phyloP scores from a whole-genome alignment of 2,329 filamentous ascomycete species.

The Xylariales sp. region DNA sequence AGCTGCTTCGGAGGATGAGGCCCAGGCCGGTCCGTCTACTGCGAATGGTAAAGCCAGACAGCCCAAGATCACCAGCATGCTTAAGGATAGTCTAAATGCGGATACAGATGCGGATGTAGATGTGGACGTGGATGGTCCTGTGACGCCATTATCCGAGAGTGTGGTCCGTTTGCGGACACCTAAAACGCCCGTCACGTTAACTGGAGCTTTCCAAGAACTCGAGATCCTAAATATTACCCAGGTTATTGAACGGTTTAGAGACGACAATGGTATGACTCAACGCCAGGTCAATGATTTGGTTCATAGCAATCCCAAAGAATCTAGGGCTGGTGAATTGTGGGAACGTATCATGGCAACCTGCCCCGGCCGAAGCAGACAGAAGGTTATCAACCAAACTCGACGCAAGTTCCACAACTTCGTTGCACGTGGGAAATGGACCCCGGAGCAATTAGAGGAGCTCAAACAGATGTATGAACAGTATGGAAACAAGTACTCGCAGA shows the following conservation, averaged over 20 bases:
- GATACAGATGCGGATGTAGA: background rate
- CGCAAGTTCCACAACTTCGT: conserved; percentile 74
- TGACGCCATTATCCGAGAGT: conserved; percentile 23
- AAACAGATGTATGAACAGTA: conserved; percentile 58
- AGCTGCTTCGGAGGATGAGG: conserved; percentile 1
- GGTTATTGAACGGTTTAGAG: conserved; percentile 59
- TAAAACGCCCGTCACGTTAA: conserved; percentile 33
- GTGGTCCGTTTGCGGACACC: conserved; percentile 18
- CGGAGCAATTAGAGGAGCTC: conserved; percentile 68
- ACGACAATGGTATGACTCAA: conserved; percentile 57
- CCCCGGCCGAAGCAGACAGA: conserved; percentile 63
- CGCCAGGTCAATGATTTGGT: conserved; percentile 61
- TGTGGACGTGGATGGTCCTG: background rate
- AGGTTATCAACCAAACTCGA: conserved; percentile 67
- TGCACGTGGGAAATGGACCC: conserved; percentile 68
- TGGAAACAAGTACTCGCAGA: conserved; percentile 69
- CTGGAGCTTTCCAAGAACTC: conserved; percentile 57
- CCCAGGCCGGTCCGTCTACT: conserved; percentile 34
- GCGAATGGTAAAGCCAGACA: conserved; percentile 32
- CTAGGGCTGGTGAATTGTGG: conserved; percentile 60
- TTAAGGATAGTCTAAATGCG: conserved; percentile 27
- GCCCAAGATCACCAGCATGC: conserved; percentile 41
- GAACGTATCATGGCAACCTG: conserved; percentile 59
- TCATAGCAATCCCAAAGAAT: conserved; percentile 44
- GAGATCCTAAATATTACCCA: conserved; percentile 57